A percentile compares a stretch with the other conserved stretches of the same genome.
These are phyloP conservation scores for Podila verticillata DNA, from an alignment of 192 early-diverging fungal genomes.

Conservation along the genomic window DNA sequence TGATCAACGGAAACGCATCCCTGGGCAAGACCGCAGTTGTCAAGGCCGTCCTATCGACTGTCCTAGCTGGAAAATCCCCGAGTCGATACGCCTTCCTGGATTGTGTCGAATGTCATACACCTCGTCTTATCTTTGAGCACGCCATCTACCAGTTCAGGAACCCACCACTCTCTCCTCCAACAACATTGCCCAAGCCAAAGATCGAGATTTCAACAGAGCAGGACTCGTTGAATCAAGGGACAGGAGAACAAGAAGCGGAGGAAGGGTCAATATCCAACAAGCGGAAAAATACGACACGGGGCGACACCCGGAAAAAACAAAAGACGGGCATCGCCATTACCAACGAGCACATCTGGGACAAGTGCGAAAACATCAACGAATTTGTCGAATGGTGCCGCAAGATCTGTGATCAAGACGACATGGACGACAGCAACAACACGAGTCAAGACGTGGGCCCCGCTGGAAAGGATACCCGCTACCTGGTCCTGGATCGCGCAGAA, in stretches of 20 bases:
- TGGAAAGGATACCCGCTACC: slow-evolving; percentile 43
- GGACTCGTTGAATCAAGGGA: too few species aligned
- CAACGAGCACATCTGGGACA: slow-evolving; percentile 29
- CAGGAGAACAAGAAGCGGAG: not conserved
- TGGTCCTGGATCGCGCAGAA: slow-evolving; percentile 85
- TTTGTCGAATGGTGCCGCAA: slow-evolving; percentile 65
- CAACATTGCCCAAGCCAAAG: too few species aligned
- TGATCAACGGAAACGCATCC: slow-evolving; percentile 61
- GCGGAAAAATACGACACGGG: not conserved
- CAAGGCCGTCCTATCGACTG: slow-evolving; percentile 12
- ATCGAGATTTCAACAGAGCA: too few species aligned
- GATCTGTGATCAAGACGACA: slow-evolving; percentile 21
- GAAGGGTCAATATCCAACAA: not conserved
- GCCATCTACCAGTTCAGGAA: slow-evolving; percentile 73
- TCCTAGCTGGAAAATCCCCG: slow-evolving; percentile 20
- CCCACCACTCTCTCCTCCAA: slow-evolving; percentile 41
- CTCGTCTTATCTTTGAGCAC: slow-evolving; percentile 82
- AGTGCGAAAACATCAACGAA: slow-evolving; percentile 76
- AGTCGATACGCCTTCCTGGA: slow-evolving; percentile 68
- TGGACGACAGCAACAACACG: slow-evolving; percentile 5
- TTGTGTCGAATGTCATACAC: slow-evolving; percentile 80
- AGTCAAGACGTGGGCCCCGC: not conserved
- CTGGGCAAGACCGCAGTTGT: slow-evolving; percentile 61
- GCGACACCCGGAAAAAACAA: slow-evolving; percentile 7
- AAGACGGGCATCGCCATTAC: not conserved